Base-by-base conservation (phyloP, 148 eudicot genomes). In the Fallopia convolvulus region DNA sequence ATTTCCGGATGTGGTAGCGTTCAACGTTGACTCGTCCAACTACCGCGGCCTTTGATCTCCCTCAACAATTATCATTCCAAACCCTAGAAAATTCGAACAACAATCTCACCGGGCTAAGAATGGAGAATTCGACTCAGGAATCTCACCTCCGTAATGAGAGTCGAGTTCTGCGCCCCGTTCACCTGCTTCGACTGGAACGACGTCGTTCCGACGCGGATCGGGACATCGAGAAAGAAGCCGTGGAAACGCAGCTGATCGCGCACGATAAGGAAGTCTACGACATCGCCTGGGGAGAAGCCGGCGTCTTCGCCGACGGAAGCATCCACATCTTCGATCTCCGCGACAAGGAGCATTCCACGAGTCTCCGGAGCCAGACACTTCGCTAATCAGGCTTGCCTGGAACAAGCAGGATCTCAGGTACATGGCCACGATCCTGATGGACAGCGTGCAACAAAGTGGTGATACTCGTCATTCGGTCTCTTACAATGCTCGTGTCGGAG, bases 301-400 rank as follows among this genome's bases (percentile, higher is more conserved):
- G 94, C 48, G 92, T 95, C 30, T 95, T 95, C 0, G 99, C 97
- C 0, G 99, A 95, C 75, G 99, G 99, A 6, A 92, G 97, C 8
- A 97, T 95, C 12, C 84, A 97, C 80, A 84, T 92, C 1, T 95
- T 95, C 68, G 99, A 95, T 83, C 79, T 96, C 77, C 80, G 97
- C 0, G 99, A 96, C 76, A 93, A 96, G 81, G 99, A 96, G 81
- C 97, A 96, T 82, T 96, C 99, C 0, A 96, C 99, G 98, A 96
- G 80, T 89, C 93, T n/a, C 97, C 98, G 0, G 91, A 89, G 77
- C 99, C 97, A 0, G 98, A 96, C 71, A 91, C 97, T 21, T 91
- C 97, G 0, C 75, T 96, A 80, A 76, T 96, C 47, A 89, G 98
- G 60, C 75, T 96, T 81, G 92, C 95, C 44, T 96, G 99, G 98